Percentiles rank a stretch among this genome's conserved stretches.
These are phyloP conservation scores for Boechera stricta DNA, from an alignment of 345 rosid species.

Conservation along the genomic window DNA sequence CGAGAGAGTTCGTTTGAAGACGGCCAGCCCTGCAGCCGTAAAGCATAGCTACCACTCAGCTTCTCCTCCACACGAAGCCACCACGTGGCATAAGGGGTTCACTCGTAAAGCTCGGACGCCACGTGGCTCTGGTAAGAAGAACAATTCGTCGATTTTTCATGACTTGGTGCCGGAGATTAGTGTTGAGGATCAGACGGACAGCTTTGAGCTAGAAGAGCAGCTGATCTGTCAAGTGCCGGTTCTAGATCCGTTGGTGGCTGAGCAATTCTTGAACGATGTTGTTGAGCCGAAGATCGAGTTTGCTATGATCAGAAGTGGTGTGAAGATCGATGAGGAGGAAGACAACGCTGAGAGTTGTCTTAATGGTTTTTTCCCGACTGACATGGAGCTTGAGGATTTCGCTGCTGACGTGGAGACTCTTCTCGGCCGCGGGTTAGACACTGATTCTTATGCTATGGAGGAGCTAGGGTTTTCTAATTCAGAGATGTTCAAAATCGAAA, in stretches of 20 bases:
- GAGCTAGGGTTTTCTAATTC: constrained; percentile 58
- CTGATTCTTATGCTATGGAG: constrained; percentile 72
- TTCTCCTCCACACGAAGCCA: constrained; percentile 42
- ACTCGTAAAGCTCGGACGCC: constrained; percentile 87
- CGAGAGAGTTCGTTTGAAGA: constrained; percentile 77
- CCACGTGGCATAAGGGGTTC: constrained; percentile 81
- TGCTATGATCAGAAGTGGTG: constrained; percentile 27
- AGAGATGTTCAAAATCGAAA: constrained; percentile 57
- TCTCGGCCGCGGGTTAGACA: constrained; percentile 75
- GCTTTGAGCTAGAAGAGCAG: constrained; percentile 64
- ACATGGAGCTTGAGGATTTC: constrained; percentile 84
- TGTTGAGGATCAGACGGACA: constrained; percentile 64
- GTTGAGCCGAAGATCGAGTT: constrained; percentile 41
- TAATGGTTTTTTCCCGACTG: constrained; percentile 69
- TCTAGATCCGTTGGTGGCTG: constrained; percentile 64
- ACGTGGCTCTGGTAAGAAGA: constrained; percentile 53
- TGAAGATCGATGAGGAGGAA: constrained; percentile 31
- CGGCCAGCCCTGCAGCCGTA: constrained; percentile 32
- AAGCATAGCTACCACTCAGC: constrained; percentile 26
- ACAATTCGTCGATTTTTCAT: constrained; percentile 37
- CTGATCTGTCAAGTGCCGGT: constrained; percentile 87
- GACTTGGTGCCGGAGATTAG: constrained; percentile 77
- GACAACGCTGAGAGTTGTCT: constrained; percentile 44
- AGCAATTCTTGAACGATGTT: constrained; percentile 47
- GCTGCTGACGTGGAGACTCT: constrained; percentile 88